These are phyloP conservation scores for Irpex sp. DNA, from an alignment of 1,284 basidiomycete genomes.

Conservation along the genomic window DNA sequence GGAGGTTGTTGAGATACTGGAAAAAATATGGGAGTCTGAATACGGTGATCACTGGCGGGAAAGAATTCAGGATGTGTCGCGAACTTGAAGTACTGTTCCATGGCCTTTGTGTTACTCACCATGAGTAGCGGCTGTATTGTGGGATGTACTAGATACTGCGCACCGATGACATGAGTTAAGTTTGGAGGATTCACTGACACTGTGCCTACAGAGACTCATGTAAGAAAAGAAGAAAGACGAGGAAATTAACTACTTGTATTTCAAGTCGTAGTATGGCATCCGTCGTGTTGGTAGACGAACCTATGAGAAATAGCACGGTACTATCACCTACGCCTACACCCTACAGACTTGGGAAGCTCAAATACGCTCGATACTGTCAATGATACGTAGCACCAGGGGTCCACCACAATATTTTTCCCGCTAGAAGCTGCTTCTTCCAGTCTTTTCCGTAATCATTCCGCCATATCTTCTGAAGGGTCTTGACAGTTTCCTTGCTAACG, in stretches of 20 bases:
- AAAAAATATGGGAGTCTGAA: not conserved
- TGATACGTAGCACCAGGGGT: not conserved
- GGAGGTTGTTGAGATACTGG: not conserved
- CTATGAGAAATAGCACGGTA: no score
- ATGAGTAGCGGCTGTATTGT: not conserved
- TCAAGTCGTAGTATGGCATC: no score
- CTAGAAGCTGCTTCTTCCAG: not conserved
- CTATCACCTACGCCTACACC: no score
- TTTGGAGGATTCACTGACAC: no score
- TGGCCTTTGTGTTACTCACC: not conserved
- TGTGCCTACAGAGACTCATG: no score
- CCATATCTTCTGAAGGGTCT: not conserved
- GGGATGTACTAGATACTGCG: no score
- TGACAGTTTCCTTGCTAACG: slow-evolving; percentile 8
- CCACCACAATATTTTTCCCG: not conserved
- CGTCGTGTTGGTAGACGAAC: no score
- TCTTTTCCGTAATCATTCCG: not conserved
- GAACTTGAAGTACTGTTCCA: not conserved
- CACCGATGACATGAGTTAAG: no score
- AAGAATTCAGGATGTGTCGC: no score
- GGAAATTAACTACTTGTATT: no score
- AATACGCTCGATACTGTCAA: not conserved
- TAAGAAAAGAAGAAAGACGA: no score
- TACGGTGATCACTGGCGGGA: not conserved
- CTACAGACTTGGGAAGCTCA: not conserved